Percentiles rank a stretch among this genome's conserved stretches.
Conservation (phyloP, 305 asterid species). For the Fraxinus velutina region DNA sequence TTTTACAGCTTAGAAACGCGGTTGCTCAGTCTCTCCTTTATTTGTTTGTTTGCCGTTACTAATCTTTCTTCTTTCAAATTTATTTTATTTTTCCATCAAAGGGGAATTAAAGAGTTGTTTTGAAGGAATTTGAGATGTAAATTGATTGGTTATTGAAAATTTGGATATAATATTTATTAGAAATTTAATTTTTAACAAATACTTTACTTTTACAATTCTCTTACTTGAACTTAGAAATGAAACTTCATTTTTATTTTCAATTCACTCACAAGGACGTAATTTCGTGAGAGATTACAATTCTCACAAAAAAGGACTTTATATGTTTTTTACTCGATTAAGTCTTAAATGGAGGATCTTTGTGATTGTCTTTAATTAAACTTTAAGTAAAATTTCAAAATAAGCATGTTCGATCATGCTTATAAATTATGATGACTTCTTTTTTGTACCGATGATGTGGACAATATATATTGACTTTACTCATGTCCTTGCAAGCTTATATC, state of each 20-base stretch:
- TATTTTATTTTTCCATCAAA: background rate
- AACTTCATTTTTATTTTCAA: background rate
- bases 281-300: background rate
- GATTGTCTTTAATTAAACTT: background rate
- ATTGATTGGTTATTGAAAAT: background rate
- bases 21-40: background rate
- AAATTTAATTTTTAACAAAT: background rate
- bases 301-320: background rate
- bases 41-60: background rate
- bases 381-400: background rate
- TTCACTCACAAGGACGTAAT: background rate
- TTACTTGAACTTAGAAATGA: background rate
- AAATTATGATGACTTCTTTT: background rate
- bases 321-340: background rate
- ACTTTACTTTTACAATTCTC: background rate
- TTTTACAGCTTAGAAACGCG: background rate
- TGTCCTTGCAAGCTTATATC: background rate
- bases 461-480: too few species aligned
- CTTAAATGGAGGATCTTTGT: background rate
- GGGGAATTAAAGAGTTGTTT: background rate
- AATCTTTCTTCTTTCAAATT: background rate
- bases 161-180: background rate
- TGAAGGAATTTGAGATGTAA: background rate
- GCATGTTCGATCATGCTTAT: background rate
- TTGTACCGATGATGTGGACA: background rate